Conservation (phyloP, 116 monocot genomes). For the Zostera marina region DNA sequence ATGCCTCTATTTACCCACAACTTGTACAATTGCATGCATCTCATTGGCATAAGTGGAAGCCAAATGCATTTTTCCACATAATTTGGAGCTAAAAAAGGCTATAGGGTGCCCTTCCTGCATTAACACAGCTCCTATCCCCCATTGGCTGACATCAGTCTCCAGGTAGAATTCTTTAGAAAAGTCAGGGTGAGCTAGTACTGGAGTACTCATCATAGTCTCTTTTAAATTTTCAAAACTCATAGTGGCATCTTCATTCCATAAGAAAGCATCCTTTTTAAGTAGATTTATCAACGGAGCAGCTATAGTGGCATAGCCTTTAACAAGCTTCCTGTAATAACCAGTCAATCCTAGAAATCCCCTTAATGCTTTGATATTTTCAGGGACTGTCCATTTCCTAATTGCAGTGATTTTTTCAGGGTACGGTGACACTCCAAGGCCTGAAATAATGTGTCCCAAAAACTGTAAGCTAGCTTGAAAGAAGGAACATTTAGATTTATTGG, state of each 20-base stretch:
- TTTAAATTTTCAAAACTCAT: not conserved
- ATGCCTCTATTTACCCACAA: not conserved
- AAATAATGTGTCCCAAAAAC: not conserved
- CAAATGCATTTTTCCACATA: not conserved
- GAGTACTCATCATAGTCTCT: not conserved
- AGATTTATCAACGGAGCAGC: not conserved
- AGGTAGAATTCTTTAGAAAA: not conserved
- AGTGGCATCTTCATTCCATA: not conserved
- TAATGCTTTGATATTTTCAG: not conserved
- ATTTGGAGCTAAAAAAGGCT: not conserved
- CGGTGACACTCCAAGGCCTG: not conserved
- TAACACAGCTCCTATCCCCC: constrained; percentile 1
- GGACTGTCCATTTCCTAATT: not conserved
- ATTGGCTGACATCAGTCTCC: not conserved
- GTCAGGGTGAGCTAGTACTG: not conserved
- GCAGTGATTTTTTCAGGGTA: not conserved
- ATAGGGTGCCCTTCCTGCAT: not conserved
- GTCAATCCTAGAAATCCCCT: not conserved
- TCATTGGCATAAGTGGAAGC: no score
- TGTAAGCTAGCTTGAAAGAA: not conserved
- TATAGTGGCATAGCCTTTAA: not conserved
- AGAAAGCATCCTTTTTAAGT: not conserved
- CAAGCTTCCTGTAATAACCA: not conserved
- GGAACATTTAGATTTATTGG: not conserved
- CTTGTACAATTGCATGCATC: not conserved